A percentile compares a stretch with the other conserved stretches of the same genome.
Evolutionary conservation across 1,284 basidiomycete species (phyloP).

Genomic region (Moesziomyces parantarcticus): DNA sequence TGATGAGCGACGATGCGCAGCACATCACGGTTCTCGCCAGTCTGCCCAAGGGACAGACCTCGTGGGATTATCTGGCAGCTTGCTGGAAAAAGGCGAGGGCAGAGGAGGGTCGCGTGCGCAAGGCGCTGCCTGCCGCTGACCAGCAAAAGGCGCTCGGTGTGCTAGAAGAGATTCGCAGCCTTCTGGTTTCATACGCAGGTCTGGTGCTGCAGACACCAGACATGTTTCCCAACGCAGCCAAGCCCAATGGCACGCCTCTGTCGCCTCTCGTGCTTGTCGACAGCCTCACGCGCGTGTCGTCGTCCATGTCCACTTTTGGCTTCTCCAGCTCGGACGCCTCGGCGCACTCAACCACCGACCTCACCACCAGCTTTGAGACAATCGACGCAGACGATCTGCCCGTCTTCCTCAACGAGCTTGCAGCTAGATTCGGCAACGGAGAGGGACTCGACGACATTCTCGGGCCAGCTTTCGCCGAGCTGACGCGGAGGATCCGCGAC

Average conservation of each 20-base stretch:
- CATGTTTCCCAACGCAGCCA: constrained; percentile 79
- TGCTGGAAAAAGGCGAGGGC: constrained; percentile 79
- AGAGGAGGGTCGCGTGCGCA: constrained; percentile 51
- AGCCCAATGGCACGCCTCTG: constrained; percentile 42
- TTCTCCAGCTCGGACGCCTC: constrained; percentile 25
- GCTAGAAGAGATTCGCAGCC: constrained; percentile 54
- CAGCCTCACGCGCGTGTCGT: constrained; percentile 44
- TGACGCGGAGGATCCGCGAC: constrained; percentile 56
- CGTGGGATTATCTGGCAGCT: constrained; percentile 88
- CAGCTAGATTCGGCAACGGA: constrained; percentile 67
- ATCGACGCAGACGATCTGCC: constrained; percentile 68
- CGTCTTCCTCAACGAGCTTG: constrained; percentile 71
- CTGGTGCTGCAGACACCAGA: constrained; percentile 86
- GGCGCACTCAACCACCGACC: constrained; percentile 24
- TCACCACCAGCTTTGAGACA: constrained; percentile 53
- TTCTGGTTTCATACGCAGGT: constrained; percentile 90
- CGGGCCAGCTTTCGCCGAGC: constrained; percentile 66
- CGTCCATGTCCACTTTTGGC: constrained; percentile 67
- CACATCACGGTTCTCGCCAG: constrained; percentile 81
- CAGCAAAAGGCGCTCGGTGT: constrained; percentile 72
- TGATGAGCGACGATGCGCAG: constrained; percentile 87
- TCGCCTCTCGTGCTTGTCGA: constrained; percentile 75
- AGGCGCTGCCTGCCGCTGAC: constrained; percentile 73
- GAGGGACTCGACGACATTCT: constrained; percentile 70
- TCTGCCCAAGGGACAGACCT: constrained; percentile 80